Base-by-base conservation (phyloP, 805 yeast genomes). In the Suhomyces pyralidae region DNA sequence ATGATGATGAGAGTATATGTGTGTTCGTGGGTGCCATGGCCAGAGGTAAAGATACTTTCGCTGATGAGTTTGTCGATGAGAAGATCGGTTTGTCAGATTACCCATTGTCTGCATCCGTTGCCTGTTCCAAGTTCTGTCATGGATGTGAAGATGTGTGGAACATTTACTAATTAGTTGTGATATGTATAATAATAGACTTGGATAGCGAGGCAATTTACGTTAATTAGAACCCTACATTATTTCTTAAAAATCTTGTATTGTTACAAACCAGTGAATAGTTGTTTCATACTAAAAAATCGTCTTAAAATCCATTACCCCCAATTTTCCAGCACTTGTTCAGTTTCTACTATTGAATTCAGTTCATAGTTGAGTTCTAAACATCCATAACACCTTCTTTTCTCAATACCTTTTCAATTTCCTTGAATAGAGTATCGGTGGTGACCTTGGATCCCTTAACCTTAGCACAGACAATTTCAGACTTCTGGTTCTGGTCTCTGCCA, bases 1-100 rank as follows among this genome's bases (percentile, higher is more conserved):
- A 84, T 61, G 85, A 83, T 2, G 96, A 90, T 65, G 97, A 94
- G 75, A 88, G 96, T 66, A 85, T 94, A 61, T 94, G 99, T 79
- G 97, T 94, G 25, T 94, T 94, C 71, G 97, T 94, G 46, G 99
- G 99, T 67, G 97, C 99, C 46, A 94, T 94, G 97, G 99, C 99
- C 19, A 85, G 97, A 70, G 99, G 99, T 65, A 88, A 87, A 68
- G 99, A 94, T 72, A 91, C 85, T 61, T 94, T 94, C 71, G 99
- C 99, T 22, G 99, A 94, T 70, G 98, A 92, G 70, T 93, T 71
- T 65, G 96, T 93, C 44, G 98, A 94, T 69, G 98, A 94, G 71
- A 94, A 93, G 66, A 87, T 94, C 54, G 97, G 97, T 61, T 85
- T 94, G 52, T 90, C 97, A 34, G 91, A 93, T 64, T 94, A 92